These are phyloP conservation scores for Zygosaccharomyces gambellarensis DNA, from an alignment of 805 yeast species.

Conservation along the genomic window DNA sequence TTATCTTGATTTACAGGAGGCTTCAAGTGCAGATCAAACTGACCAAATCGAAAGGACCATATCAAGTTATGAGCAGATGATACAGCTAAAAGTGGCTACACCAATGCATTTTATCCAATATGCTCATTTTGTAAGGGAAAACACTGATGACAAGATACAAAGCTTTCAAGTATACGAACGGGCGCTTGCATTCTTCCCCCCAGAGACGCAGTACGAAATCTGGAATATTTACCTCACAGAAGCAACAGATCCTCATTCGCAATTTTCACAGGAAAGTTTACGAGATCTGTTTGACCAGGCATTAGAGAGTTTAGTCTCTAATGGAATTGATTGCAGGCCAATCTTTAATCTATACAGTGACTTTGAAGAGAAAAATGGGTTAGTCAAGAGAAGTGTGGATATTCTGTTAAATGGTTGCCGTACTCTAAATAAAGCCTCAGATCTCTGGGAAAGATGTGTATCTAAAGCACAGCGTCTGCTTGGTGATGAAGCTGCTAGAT, in stretches of 20 bases:
- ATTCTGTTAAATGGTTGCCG: slow-evolving; percentile 42
- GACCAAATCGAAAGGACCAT: slow-evolving; percentile 23
- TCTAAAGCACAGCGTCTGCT: slow-evolving; percentile 37
- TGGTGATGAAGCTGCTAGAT: slow-evolving; percentile 43
- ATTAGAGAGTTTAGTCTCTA: slow-evolving; percentile 46
- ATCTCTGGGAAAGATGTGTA: slow-evolving; percentile 42
- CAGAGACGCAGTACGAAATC: slow-evolving; percentile 51
- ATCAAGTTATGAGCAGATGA: slow-evolving; percentile 48
- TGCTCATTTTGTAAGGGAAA: slow-evolving; percentile 53
- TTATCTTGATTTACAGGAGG: slow-evolving; percentile 66
- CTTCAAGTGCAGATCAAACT: slow-evolving; percentile 41
- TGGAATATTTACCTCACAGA: slow-evolving; percentile 66
- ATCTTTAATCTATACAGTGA: slow-evolving; percentile 53
- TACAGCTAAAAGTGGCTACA: slow-evolving; percentile 61
- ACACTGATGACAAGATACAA: slow-evolving; percentile 38
- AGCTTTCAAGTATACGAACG: slow-evolving; percentile 60
- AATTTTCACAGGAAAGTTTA: slow-evolving; percentile 46
- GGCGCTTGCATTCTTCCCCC: slow-evolving; percentile 60
- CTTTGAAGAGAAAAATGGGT: slow-evolving; percentile 56
- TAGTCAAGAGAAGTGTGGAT: slow-evolving; percentile 45
- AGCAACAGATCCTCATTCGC: slow-evolving; percentile 34
- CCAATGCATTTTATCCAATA: slow-evolving; percentile 62
- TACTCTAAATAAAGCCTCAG: slow-evolving; percentile 6
- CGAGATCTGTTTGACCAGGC: slow-evolving; percentile 75
- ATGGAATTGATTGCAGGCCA: slow-evolving; percentile 38